Percentiles rank a stretch among this genome's conserved stretches.
These are phyloP conservation scores for Durotheca rogersii DNA, from an alignment of 495 filamentous ascomycete genomes.

Conservation along the genomic window DNA sequence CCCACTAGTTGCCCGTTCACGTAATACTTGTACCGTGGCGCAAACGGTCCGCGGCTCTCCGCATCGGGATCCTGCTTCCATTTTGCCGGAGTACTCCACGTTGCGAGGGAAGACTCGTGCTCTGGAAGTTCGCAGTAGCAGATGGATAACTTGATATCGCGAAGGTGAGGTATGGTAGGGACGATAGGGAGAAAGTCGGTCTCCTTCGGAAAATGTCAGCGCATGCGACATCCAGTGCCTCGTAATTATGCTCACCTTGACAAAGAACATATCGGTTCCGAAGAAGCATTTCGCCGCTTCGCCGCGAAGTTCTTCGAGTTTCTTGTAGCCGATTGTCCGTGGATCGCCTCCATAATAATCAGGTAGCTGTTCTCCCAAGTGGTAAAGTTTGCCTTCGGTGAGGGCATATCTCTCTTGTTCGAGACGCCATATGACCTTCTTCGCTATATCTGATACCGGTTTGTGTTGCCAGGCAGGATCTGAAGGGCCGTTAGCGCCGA, in stretches of 20 bases:
- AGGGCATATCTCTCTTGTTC: slow-evolving; percentile 52
- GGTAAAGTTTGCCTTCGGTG: slow-evolving; percentile 45
- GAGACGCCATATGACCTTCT: slow-evolving; percentile 50
- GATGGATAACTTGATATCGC: slow-evolving; percentile 57
- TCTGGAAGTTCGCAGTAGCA: slow-evolving; percentile 55
- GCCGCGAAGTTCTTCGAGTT: slow-evolving; percentile 41
- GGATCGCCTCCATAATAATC: slow-evolving; percentile 46
- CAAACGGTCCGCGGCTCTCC: slow-evolving; percentile 39
- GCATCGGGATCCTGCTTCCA: slow-evolving; percentile 56
- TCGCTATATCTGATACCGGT: slow-evolving; percentile 49
- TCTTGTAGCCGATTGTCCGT: slow-evolving; percentile 39
- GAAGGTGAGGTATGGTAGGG: slow-evolving; percentile 68
- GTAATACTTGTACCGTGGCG: slow-evolving; percentile 50
- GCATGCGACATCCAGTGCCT: too few species aligned
- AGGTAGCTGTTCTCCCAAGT: slow-evolving; percentile 46
- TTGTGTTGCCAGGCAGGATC: slow-evolving; percentile 68
- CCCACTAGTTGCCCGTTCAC: slow-evolving; percentile 47
- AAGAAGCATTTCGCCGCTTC: slow-evolving; percentile 52
- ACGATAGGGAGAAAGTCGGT: slow-evolving; percentile 74
- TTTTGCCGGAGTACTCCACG: slow-evolving; percentile 43
- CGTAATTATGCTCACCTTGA: slow-evolving; percentile 57
- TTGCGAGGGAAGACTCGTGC: slow-evolving; percentile 38
- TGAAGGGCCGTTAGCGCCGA: slow-evolving; percentile 32
- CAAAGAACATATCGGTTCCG: slow-evolving; percentile 68
- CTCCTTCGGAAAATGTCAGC: slow-evolving; percentile 50